phyloP scores from a whole-genome alignment of 176 grass and related monocot species.

The Phyllostachys edulis region DNA sequence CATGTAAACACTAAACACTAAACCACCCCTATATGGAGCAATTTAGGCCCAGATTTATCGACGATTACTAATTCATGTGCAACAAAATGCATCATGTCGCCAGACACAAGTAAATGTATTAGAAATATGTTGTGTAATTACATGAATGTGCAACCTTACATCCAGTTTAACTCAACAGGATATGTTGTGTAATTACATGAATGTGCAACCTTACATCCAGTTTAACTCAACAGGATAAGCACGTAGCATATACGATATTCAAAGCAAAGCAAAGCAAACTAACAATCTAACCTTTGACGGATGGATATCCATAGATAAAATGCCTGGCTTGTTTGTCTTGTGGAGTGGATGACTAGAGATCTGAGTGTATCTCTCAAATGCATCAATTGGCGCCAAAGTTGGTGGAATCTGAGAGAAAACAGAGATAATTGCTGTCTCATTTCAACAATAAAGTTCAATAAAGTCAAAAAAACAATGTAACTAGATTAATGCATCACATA shows the following conservation, averaged over 20 bases:
- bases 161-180: slow-evolving; percentile 10
- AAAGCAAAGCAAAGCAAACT: slow-evolving; percentile 11
- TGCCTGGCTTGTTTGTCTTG: slow-evolving; percentile 95
- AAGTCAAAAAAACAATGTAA: not conserved
- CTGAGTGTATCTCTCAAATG: slow-evolving; percentile 85
- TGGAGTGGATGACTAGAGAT: slow-evolving; percentile 94
- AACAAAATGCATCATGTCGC: not conserved
- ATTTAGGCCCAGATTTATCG: not conserved
- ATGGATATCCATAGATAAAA: slow-evolving; percentile 95
- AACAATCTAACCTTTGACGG: slow-evolving; percentile 74
- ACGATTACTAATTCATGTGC: not conserved
- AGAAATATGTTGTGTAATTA: not conserved
- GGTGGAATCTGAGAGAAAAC: slow-evolving; percentile 54
- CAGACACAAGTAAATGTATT: slow-evolving; percentile 5
- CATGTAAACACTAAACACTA: slow-evolving; percentile 22
- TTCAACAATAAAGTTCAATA: slow-evolving; percentile 11
- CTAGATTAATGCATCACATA: not conserved
- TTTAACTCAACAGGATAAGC: not conserved
- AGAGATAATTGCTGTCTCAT: not conserved
- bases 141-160: slow-evolving; percentile 2
- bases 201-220: slow-evolving; percentile 4
- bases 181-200: slow-evolving; percentile 6
- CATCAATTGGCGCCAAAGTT: slow-evolving; percentile 65
- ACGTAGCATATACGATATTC: not conserved
- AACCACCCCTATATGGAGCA: not conserved